A percentile compares a stretch with the other conserved stretches of the same genome.
phyloP scores from a whole-genome alignment of 805 yeast genomes.

The Osmozyma mogii region DNA sequence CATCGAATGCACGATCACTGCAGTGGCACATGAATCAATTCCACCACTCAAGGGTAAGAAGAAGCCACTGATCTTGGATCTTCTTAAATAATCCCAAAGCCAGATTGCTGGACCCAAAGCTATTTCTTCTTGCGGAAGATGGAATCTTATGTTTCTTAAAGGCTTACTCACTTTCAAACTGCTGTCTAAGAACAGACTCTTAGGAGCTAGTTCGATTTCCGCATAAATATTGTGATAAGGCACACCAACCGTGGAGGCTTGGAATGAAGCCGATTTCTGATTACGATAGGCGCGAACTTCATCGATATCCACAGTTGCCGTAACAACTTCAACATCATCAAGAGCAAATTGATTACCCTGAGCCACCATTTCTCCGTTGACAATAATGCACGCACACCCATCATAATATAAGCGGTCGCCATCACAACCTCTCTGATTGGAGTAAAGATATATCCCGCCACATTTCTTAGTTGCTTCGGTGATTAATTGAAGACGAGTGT shows the following conservation, averaged over 20 bases:
- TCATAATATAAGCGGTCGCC: slow-evolving; percentile 96
- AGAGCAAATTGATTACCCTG: slow-evolving; percentile 90
- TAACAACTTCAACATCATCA: slow-evolving; percentile 85
- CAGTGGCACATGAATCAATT: slow-evolving; percentile 96
- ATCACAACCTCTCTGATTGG: slow-evolving; percentile 97
- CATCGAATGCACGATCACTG: slow-evolving; percentile 91
- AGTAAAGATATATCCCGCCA: slow-evolving; percentile 90
- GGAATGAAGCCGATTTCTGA: slow-evolving; percentile 69
- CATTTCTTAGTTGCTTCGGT: slow-evolving; percentile 91
- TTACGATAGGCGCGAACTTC: slow-evolving; percentile 81
- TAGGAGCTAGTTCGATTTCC: slow-evolving; percentile 60
- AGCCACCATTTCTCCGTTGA: slow-evolving; percentile 86
- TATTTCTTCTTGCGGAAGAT: slow-evolving; percentile 89
- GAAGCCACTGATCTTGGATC: slow-evolving; percentile 85
- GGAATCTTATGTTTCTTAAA: slow-evolving; percentile 45
- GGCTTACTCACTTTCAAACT: slow-evolving; percentile 48
- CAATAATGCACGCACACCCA: slow-evolving; percentile 92
- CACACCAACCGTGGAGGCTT: slow-evolving; percentile 40
- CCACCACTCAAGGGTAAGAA: slow-evolving; percentile 96
- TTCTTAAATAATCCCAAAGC: slow-evolving; percentile 96
- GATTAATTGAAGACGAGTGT: slow-evolving; percentile 77
- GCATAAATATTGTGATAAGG: slow-evolving; percentile 53
- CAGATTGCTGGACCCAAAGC: slow-evolving; percentile 99
- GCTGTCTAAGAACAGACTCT: slow-evolving; percentile 51
- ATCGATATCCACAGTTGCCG: slow-evolving; percentile 92